Evolutionary conservation across 345 rosid species (phyloP), one percentile per base, ranked within the genome.

Genomic region (Excoecaria agallocha): DNA sequence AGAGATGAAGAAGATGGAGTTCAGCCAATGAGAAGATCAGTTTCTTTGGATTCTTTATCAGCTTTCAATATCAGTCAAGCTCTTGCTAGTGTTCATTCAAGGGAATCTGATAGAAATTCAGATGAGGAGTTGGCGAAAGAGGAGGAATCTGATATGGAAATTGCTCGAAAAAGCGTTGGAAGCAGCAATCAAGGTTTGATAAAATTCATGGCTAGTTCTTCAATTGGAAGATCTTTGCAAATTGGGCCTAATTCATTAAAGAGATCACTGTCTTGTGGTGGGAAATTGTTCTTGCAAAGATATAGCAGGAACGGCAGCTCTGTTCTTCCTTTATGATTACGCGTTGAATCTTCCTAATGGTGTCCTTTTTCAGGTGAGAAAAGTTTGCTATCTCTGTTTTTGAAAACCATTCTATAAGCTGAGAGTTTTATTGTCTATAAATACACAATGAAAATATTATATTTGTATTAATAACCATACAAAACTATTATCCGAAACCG

Each of bases 251-350:
- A 81, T 75, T 84, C 86, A 70, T 75, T 84, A 72, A 87, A 79
- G 73, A 89, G 94, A 73, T 88, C 94, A 41, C 48, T 85, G 59
- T 93, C 98, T 6, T 87, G 81, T 78, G 82, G 80, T 65, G 96
- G 91, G 4, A 86, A 86, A 80, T 82, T 83, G 81, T 79, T 85
- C 56, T 69, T 81, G 52, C 77, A 84, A 48, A 82, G 77, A 43
- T 22, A 63, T 12, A 15, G 66, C 79, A 69, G 79, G 54, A 76
- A 52, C 65, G 77, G 80, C 30, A 66, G 58, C 54, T 66, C 69
- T 30, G 66, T 39, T 68, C 74, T 79, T 30, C 78, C 78, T 72
- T 43, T 69, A 49, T 67, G 22, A 82, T 72, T 55, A 5, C 59
- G 52, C 63, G 49, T 39, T 57, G 24, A n/a, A 12, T 11, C 45